Evolutionary conservation across 148 eudicot genomes (phyloP), one percentile per base, ranked within the genome.

Genomic region (Tetragonia tetragonoides): DNA sequence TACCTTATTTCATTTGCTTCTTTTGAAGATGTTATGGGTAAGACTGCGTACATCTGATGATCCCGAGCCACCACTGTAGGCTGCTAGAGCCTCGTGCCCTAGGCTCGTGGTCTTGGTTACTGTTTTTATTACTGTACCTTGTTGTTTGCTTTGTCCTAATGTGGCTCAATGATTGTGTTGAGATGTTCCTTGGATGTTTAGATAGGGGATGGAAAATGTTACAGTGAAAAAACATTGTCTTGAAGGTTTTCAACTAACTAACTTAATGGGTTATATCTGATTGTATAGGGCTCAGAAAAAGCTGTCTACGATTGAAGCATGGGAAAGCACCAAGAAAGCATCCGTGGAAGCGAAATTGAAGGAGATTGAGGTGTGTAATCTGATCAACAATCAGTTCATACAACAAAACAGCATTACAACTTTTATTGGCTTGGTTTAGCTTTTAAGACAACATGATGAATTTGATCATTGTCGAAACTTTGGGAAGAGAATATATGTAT

Each of bases 281-380:
- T 49, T 72, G 71, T 37, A 79, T 87, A 92, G 98, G 86, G 91
- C 92, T 20, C 88, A 90, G 62, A 92, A 91, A 81, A 89, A 89
- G 79, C 78, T 85, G 14, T 47, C 94, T 28, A 84, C 74, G 6
- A 84, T 93, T 24, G 81, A 84, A 72, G 72, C 97, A 6, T 93
- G 97, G 97, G 98, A 93, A 73, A 86, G 79, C 85, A 85, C 77
- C 84, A 90, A 91, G 84, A 91, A 84, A 78, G 94, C 94, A 8
- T 71, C 82, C 53, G 47, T 91, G 20, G 97, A 93, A 66, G 88
- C 89, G 60, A 76, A 91, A 73, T 75, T 91, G 75, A 88, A 72
- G 81, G 84, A 77, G 64, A 79, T 82, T 16, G 97, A 91, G 98
- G 96, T 93, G 56, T 53, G 54, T 51, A 24, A 16, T 53, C 57